phyloP scores from a whole-genome alignment of 768 basidiomycete genomes.

The Pluteus cervinus region DNA sequence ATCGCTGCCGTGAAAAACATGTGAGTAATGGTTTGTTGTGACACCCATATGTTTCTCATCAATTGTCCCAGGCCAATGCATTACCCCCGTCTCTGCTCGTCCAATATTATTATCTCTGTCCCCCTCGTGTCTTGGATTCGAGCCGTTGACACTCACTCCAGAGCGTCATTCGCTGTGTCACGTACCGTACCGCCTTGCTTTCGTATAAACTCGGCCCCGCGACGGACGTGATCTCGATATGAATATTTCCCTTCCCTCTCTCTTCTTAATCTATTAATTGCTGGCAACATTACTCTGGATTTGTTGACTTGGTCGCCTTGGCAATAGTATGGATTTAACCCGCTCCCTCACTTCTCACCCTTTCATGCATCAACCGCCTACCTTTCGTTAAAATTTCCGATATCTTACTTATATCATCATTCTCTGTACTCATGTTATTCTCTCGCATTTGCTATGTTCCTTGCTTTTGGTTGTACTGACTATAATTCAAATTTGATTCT shows the following conservation, averaged over 20 bases:
- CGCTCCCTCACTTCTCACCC: slow-evolving; percentile 5
- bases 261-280: slow-evolving; percentile 13
- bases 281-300: slow-evolving; percentile 18
- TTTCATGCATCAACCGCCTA: slow-evolving; percentile 2
- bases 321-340: slow-evolving; percentile 3
- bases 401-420: background rate
- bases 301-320: slow-evolving; percentile 6
- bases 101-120: too few species aligned
- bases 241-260: slow-evolving; percentile 20
- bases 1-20: too few species aligned
- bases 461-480: too few species aligned
- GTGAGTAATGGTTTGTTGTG: too few species aligned
- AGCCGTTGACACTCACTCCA: too few species aligned
- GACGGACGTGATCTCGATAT: slow-evolving; percentile 63
- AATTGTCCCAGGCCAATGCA: slow-evolving; percentile 18
- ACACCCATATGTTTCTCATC: too few species aligned
- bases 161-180: slow-evolving; percentile 52
- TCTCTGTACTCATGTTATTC: too few species aligned
- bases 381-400: slow-evolving; percentile 1
- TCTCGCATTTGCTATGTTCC: too few species aligned
- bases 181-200: slow-evolving; percentile 60
- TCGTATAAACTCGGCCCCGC: slow-evolving; percentile 42
- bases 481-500: too few species aligned
- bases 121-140: too few species aligned
- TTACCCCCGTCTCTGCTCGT: slow-evolving; percentile 16